Evolutionary conservation across 495 filamentous ascomycete species (phyloP).

Genomic region (Tricharina praecox): DNA sequence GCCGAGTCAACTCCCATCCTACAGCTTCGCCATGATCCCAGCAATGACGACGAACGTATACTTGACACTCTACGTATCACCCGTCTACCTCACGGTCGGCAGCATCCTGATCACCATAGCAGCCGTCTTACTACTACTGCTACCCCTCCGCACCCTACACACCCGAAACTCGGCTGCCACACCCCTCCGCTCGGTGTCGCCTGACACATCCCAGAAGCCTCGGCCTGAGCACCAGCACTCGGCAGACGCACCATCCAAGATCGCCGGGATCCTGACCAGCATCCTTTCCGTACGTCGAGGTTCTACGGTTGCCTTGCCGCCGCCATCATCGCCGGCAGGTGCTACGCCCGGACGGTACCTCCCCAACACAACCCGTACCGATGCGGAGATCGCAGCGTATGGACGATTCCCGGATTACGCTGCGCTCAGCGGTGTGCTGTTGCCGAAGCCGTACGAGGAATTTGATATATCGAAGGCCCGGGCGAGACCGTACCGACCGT

Average conservation of each 20-base stretch:
- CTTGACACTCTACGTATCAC: background rate
- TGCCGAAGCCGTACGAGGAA: constrained; percentile 47
- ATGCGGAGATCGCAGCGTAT: constrained; percentile 52
- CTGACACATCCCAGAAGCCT: background rate
- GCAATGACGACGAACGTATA: background rate
- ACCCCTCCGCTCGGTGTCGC: constrained; percentile 1
- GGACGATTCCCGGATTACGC: constrained; percentile 79
- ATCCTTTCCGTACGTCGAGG: background rate
- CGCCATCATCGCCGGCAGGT: background rate
- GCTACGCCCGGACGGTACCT: no score
- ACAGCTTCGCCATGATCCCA: background rate
- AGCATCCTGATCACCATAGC: background rate
- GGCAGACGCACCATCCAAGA: background rate
- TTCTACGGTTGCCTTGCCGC: background rate
- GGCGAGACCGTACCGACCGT: constrained; percentile 60
- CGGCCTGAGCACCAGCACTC: background rate
- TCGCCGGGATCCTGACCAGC: background rate
- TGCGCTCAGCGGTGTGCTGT: constrained; percentile 56
- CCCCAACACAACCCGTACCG: constrained; percentile 26
- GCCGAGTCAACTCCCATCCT: background rate
- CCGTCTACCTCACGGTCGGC: background rate
- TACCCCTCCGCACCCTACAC: background rate
- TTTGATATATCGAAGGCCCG: constrained; percentile 49
- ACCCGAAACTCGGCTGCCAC: background rate
- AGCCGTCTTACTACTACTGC: background rate